These are phyloP conservation scores for Codiaeum variegatum DNA, from an alignment of 441 rosid genomes.

Conservation along the genomic window DNA sequence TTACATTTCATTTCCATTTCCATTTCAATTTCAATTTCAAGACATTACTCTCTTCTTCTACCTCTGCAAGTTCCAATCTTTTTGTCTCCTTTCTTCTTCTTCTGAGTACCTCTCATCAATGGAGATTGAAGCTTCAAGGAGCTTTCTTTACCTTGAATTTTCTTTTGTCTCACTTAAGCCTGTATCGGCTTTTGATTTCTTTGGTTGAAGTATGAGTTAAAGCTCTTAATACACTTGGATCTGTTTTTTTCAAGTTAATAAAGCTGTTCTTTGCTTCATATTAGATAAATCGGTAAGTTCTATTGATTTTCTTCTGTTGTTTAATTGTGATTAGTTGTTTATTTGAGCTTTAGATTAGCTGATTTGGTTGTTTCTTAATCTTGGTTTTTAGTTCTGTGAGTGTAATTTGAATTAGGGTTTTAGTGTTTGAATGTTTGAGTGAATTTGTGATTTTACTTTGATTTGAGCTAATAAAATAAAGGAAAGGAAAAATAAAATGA, in stretches of 20 bases:
- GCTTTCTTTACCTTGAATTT: not conserved
- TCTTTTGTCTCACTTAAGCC: not conserved
- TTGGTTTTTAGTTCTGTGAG: not conserved
- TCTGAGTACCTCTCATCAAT: not conserved
- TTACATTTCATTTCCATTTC: constrained; percentile 25
- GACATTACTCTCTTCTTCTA: constrained; percentile 2
- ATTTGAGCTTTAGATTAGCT: not conserved
- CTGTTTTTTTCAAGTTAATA: constrained; percentile 9
- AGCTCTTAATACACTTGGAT: not conserved
- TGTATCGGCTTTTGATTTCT: not conserved
- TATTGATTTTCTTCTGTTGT: not conserved
- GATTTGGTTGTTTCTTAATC: not conserved
- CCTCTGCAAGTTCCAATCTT: not conserved
- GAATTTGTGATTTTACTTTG: not conserved
- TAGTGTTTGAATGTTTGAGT: not conserved
- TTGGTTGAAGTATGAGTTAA: constrained; percentile 9
- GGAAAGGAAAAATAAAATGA: not conserved
- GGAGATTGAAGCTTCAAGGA: not conserved
- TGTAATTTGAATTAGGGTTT: not conserved
- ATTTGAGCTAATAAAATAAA: not conserved
- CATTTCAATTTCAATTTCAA: constrained; percentile 23
- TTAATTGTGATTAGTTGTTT: not conserved
- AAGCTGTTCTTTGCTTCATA: constrained; percentile 7
- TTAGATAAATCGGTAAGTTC: constrained; percentile 19
- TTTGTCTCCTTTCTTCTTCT: not conserved